Conservation (phyloP, 2,329 filamentous ascomycete genomes). For the Cercospora zeae-maydis region DNA sequence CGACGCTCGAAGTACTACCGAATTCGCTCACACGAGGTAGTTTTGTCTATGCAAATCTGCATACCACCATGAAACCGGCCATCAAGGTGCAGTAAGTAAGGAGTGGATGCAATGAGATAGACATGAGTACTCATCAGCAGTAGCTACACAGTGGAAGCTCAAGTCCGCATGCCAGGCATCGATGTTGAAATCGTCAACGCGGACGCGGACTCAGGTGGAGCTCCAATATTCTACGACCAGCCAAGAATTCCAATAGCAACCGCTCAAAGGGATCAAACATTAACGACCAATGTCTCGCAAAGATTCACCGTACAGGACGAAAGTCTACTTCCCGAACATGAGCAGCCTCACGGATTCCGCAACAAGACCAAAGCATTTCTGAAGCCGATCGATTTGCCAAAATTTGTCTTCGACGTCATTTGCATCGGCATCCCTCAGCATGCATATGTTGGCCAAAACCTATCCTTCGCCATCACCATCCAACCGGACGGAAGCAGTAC, state of each 20-base stretch:
- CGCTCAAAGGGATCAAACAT: conserved; percentile 4
- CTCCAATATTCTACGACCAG: conserved; percentile 16
- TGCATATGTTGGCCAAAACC: conserved; percentile 13
- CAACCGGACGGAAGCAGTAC: conserved; percentile 9
- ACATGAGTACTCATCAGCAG: not conserved
- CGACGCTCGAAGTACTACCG: conserved; percentile 3
- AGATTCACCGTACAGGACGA: conserved; percentile 14
- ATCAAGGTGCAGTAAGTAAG: conserved; percentile 7
- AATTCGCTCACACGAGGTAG: not conserved
- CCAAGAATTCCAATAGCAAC: conserved; percentile 14
- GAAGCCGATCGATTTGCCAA: conserved; percentile 10
- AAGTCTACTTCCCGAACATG: not conserved
- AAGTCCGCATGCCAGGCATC: conserved; percentile 17
- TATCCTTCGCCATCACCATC: conserved; percentile 13
- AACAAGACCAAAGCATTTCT: conserved; percentile 20
- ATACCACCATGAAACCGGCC: not conserved
- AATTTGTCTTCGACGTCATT: conserved; percentile 14
- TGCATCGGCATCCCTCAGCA: conserved; percentile 12
- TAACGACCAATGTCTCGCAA: conserved; percentile 7
- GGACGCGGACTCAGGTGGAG: not conserved
- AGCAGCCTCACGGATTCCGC: conserved; percentile 15
- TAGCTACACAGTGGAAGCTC: conserved; percentile 5
- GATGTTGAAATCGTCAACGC: conserved; percentile 14
- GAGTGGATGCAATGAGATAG: not conserved
- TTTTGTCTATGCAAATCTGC: conserved; percentile 1